Evolutionary conservation across 2,329 filamentous ascomycete species (phyloP).

Genomic region (Cordyceps cicadae): DNA sequence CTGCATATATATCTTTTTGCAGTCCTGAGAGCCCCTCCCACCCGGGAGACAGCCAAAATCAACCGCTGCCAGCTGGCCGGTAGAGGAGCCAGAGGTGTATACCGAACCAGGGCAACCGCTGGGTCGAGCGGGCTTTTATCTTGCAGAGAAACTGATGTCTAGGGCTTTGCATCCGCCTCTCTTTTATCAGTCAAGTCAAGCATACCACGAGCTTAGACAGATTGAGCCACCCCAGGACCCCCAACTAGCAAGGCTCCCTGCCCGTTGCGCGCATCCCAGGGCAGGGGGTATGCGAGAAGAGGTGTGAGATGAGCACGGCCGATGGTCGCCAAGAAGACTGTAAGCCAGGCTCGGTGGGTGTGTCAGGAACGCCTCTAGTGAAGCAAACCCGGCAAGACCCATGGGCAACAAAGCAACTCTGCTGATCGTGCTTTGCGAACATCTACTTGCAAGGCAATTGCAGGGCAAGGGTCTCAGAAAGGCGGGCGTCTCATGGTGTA

Average conservation of each 20-base stretch:
- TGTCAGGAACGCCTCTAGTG: constrained; percentile 3
- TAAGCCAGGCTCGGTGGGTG: neutral
- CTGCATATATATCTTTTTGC: constrained; percentile 6
- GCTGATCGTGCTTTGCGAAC: neutral
- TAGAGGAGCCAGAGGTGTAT: constrained; percentile 3
- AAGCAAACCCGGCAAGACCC: neutral
- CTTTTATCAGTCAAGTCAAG: neutral
- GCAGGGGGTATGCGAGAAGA: neutral
- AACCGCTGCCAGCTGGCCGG: neutral
- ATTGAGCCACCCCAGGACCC: neutral
- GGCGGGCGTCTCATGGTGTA: constrained; percentile 1
- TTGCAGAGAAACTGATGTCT: neutral
- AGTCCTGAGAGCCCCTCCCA: neutral
- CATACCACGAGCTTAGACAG: neutral
- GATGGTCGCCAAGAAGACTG: constrained; percentile 3
- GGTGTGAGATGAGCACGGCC: constrained; percentile 2
- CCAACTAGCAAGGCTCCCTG: constrained; percentile 6
- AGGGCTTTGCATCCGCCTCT: neutral
- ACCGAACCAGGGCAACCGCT: neutral
- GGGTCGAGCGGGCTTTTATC: neutral
- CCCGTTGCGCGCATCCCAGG: neutral
- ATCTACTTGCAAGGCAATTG: constrained; percentile 8
- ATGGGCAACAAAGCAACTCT: neutral
- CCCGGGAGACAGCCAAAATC: neutral
- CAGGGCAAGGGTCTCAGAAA: constrained; percentile 1